Base-by-base conservation (phyloP, 306 rosid species). In the Lagenaria siceraria region DNA sequence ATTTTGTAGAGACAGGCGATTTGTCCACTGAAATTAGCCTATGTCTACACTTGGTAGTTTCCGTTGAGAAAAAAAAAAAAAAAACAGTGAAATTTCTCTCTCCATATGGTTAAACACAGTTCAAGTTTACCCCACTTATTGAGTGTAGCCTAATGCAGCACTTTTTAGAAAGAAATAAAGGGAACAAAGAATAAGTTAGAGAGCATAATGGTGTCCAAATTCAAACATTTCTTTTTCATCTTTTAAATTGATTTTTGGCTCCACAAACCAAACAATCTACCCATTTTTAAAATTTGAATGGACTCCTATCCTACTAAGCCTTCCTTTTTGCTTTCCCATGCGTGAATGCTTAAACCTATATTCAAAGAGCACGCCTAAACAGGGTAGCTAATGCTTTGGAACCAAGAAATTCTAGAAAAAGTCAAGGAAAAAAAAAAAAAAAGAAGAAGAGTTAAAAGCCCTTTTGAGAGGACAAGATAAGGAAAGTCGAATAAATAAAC, bases 341-440 rank as follows among this genome's bases (percentile, higher is more conserved):
- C 77, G 61, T 29, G 29, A 72, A 51, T 72, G 56, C 38, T 48
- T 71, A 3, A 46, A 9, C 52, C 51, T 27, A 49, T 72, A 49
- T 72, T 51, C 61, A 49, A 29, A 73, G 18, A 73, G 62, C 77
- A 73, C 77, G 77, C 77, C 62, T 29, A 72, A 27, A 51, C 55
- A 51, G 55, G 8, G 24, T 4, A 72, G 10, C 77, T 27, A 9
- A 49, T 48, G 31, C 76, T 49, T 72, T 18, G 49, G 3, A 51
- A 29, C 25, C 24, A 72, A 72, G 42, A 29, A 73, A 73, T 10
- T 19, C 43, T 40, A 12, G 18, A 3, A 7, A 69, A 15, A 11
- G 10, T 3, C 31, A 25, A 12, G 7, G 27, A 59, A 59, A 25
- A 59, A 59, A 59, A 59, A 25, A 59, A 2, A 59, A 25, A 18